A percentile compares a stretch with the other conserved stretches of the same genome.
These are phyloP conservation scores for Fraxinus dipetala DNA, from an alignment of 305 asterid species.

Conservation along the genomic window DNA sequence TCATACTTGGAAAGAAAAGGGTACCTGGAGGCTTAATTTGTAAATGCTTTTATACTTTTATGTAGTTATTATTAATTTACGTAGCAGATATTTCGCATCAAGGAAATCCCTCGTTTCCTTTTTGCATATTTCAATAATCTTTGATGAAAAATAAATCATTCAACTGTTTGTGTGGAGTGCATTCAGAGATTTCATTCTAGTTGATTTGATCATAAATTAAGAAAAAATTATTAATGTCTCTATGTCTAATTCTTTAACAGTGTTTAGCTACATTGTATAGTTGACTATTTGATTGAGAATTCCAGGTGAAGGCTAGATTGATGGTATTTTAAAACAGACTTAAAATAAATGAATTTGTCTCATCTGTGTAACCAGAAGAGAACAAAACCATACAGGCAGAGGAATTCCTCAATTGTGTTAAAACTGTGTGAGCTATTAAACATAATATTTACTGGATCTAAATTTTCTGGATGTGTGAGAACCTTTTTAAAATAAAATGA, in stretches of 20 bases:
- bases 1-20: slow-evolving; percentile 70
- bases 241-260: no score
- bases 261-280: not conserved
- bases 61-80: not conserved
- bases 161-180: not conserved
- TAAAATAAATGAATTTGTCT: not conserved
- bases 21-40: slow-evolving; percentile 52
- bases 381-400: not conserved
- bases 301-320: not conserved
- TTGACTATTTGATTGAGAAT: not conserved
- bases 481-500: not conserved
- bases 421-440: not conserved
- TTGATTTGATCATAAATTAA: not conserved
- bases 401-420: not conserved
- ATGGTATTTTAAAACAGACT: not conserved
- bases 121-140: not conserved
- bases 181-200: not conserved
- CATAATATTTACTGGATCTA: not conserved
- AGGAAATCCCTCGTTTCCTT: slow-evolving; percentile 4
- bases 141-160: not conserved
- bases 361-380: not conserved
- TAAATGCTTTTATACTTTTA: not conserved
- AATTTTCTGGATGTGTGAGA: not conserved
- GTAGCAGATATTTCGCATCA: not conserved
- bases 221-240: not conserved